Base-by-base conservation (phyloP, 2,329 filamentous ascomycete genomes). In the Cercospora zeae-maydis region DNA sequence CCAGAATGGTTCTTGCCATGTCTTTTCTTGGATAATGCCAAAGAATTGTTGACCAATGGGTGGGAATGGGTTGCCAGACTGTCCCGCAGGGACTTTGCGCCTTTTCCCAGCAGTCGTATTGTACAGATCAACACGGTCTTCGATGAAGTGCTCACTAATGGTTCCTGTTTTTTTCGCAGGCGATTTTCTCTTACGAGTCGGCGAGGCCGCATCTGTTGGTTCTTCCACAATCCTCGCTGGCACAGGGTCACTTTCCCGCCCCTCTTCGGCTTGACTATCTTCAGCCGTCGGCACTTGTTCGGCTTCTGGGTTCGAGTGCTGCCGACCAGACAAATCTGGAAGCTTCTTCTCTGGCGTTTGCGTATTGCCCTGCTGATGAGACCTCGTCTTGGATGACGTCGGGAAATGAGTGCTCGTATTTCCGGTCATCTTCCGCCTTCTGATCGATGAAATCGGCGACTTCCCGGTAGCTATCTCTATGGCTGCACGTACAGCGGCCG, bases 1-100 rank as follows among this genome's bases (percentile, higher is more conserved):
- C 67, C 87, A 88, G 75, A 96, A 96, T 0, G 92, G 89, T 61
- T 92, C 83, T 55, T 84, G 76, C 1, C 87, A 86, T 14, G 96
- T 84, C 66, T 88, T 84, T 74, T 96, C 93, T 74, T 97, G 93
- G 37, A 96, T 86, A 1, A 97, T 82, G 0, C 92, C 92, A 72
- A 96, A 96, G 5, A 72, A 75, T 0, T 81, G 73, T 0, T 84
- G 80, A 7, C 83, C 81, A 34, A 92, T 84, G 0, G 87, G 83
- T 0, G 91, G 90, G 67, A 93, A 91, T 1, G 79, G 80, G 6
- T 82, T 78, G 64, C 77, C 80, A 4, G 82, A 84, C 9, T 78
- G 68, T 8, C 75, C 75, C 21, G 72, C 71, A 21, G 68, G 58
- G 5, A 63, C 60, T 19, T 66, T 67, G n/a, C 64, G 63, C 8